Conservation (phyloP, 1,284 basidiomycete species). For the Trametes pubescens region DNA sequence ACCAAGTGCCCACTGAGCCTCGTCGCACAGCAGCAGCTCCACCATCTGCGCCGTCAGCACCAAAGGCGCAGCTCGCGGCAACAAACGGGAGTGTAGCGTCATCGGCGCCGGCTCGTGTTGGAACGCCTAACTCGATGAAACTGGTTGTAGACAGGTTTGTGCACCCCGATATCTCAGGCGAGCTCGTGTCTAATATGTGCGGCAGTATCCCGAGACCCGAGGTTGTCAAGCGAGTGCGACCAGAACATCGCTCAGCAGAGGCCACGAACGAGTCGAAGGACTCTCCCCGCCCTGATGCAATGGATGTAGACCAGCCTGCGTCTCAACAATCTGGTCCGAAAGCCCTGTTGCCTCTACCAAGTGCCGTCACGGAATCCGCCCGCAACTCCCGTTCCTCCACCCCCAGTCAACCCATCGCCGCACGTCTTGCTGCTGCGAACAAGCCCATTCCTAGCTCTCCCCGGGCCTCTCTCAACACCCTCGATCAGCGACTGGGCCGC, state of each 20-base stretch:
- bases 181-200: background rate
- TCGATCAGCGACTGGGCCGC: constrained; percentile 42
- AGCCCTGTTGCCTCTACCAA: constrained; percentile 17
- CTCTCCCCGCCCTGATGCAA: constrained; percentile 41
- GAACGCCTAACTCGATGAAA: constrained; percentile 53
- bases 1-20: constrained; percentile 34
- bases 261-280: constrained; percentile 36
- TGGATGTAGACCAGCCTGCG: constrained; percentile 49
- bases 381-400: constrained; percentile 41
- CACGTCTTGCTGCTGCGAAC: constrained; percentile 33
- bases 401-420: constrained; percentile 33
- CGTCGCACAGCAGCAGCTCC: constrained; percentile 46
- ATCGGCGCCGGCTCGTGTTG: constrained; percentile 23
- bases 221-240: constrained; percentile 74
- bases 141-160: constrained; percentile 70
- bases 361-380: constrained; percentile 20
- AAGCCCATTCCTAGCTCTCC: constrained; percentile 55
- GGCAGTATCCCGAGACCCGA: constrained; percentile 76
- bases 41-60: constrained; percentile 58
- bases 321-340: constrained; percentile 9
- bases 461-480: constrained; percentile 36
- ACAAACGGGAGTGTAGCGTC: constrained; percentile 34
- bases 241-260: constrained; percentile 48
- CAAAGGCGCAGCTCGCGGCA: constrained; percentile 56
- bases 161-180: too few species aligned